Evolutionary conservation across 495 filamentous ascomycete species (phyloP), one percentile per base, ranked within the genome.

Genomic region (Tuber magnatum): DNA sequence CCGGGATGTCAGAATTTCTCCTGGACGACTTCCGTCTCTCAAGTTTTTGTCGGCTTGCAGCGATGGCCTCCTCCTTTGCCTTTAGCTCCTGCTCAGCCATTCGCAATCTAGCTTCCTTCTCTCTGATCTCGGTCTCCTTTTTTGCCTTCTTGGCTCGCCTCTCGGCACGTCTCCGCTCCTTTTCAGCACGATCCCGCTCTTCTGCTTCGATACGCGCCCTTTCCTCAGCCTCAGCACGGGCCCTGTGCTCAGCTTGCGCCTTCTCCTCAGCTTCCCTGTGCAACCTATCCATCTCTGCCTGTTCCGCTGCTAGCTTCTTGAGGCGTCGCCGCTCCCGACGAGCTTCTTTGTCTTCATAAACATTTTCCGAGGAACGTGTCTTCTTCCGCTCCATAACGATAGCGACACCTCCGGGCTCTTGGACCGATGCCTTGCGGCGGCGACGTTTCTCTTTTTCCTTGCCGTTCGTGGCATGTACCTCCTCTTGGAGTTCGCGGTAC

Each of bases 1-100:
- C 18, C 4, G 77, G 74, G 18, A 75, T 61, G 9, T 56, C 35
- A 18, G 77, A 75, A 69, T 79, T 72, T 61, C 77, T 75, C 51
- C 74, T 78, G 9, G 77, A 73, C n/a, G 76, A 79, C 69, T 74
- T 79, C 69, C 72, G 77, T 10, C 77, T 72, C 72, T 79, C 77
- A 7, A 79, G n/a, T 40, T 79, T 79, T 43, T 76, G 77, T 65
- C 32, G 75, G 48, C 68, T 69, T 40, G 74, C 41, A 16, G 77
- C 76, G 16, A 78, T 35, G 24, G 42, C 70, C 69, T 79, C 76
- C 68, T 79, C 77, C 44, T 65, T 72, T 24, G 72, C 77, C 39
- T 20, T 72, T 46, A 76, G 76, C 39, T 72, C 69, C 44, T 69
- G 77, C 65, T 79, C 77, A 32, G 72, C 76, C 12, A 75, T 65